Evolutionary conservation across 805 yeast genomes (phyloP).

Genomic region (Starmerella potacharoeniae): DNA sequence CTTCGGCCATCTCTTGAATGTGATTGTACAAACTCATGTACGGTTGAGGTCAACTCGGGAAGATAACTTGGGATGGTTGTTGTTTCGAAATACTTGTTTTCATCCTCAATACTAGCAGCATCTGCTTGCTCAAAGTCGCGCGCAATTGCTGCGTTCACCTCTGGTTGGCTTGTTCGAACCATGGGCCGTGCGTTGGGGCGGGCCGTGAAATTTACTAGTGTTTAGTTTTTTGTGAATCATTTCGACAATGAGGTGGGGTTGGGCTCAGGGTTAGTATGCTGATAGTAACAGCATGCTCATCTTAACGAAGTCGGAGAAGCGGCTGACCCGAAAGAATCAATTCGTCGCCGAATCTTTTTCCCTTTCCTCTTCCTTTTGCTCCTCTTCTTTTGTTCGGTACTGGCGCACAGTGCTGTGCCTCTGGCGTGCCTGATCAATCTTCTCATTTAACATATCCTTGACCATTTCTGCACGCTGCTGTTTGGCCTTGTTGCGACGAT

Average conservation of each 20-base stretch:
- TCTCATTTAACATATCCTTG: conserved; percentile 24
- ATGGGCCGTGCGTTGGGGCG: background rate
- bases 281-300: background rate
- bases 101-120: conserved; percentile 50
- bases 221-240: background rate
- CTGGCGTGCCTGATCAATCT: conserved; percentile 23
- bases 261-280: conserved; percentile 1
- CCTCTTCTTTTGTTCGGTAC: conserved; percentile 18
- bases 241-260: background rate
- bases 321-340: no score
- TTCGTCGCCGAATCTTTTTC: background rate
- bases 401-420: conserved; percentile 22
- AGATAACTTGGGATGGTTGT: conserved; percentile 69
- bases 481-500: conserved; percentile 16
- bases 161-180: conserved; percentile 10
- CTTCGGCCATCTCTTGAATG: conserved; percentile 37
- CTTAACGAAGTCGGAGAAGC: background rate
- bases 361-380: conserved; percentile 3
- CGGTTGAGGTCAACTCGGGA: conserved; percentile 45
- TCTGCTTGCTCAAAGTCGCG: conserved; percentile 64
- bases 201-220: no score
- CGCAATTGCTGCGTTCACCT: conserved; percentile 55
- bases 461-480: conserved; percentile 20
- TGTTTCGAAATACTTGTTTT: conserved; percentile 68
- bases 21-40: conserved; percentile 46